A percentile compares a stretch with the other conserved stretches of the same genome.
Conservation (phyloP, 257 asterid genomes). For the Lycium barbarum region DNA sequence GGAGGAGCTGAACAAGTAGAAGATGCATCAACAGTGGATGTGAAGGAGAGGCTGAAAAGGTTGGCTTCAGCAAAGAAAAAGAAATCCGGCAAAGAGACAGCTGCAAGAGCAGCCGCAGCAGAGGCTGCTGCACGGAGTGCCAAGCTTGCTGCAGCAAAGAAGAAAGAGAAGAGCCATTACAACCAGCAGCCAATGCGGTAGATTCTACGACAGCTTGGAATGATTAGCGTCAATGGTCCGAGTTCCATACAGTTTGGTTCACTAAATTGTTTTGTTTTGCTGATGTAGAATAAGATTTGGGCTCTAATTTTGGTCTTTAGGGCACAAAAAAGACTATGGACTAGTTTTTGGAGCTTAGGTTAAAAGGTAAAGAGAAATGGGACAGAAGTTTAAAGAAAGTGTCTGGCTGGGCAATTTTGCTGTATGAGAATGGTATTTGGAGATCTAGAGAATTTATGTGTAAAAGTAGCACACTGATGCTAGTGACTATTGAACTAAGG, state of each 20-base stretch:
- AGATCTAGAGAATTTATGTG: neutral
- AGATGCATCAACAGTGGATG: constrained; percentile 62
- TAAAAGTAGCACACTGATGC: neutral
- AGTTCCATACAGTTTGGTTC: constrained; percentile 21
- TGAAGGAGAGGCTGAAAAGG: constrained; percentile 83
- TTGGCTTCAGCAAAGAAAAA: constrained; percentile 80
- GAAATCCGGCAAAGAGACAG: constrained; percentile 81
- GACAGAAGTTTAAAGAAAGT: neutral
- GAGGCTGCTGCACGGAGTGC: constrained; percentile 97
- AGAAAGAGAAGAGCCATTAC: constrained; percentile 95
- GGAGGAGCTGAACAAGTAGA: constrained; percentile 55
- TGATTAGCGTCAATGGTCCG: constrained; percentile 28
- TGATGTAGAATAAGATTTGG: constrained; percentile 18
- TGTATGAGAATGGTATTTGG: constrained; percentile 16
- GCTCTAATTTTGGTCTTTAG: constrained; percentile 6
- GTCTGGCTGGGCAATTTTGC: constrained; percentile 25
- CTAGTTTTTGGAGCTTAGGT: constrained; percentile 14
- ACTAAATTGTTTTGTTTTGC: neutral
- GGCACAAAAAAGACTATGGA: neutral
- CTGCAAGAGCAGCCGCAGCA: constrained; percentile 82
- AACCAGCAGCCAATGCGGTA: constrained; percentile 90
- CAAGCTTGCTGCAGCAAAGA: constrained; percentile 88
- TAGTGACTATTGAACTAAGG: neutral
- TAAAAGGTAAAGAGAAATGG: neutral
- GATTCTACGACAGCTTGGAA: constrained; percentile 25